Base-by-base conservation (phyloP, 2,329 filamentous ascomycete genomes). In the Calonectria henricotiae region DNA sequence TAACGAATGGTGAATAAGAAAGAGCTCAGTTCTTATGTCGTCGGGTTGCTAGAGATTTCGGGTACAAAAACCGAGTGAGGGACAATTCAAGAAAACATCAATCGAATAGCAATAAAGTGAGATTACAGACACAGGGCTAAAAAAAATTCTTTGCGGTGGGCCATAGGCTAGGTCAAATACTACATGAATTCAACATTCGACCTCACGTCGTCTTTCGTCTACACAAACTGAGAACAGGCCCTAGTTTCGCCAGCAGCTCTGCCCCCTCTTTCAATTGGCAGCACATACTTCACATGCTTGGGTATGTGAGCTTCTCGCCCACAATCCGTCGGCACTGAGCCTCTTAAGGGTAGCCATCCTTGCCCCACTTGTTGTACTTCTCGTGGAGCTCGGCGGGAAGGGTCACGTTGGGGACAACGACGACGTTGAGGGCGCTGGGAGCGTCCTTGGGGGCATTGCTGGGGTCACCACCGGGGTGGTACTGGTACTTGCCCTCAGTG, bases 291-390 rank as follows among this genome's bases (percentile, higher is more conserved):
- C 65, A 66, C 66, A 73, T 64, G 67, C 67, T 71, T 69, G 39
- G 61, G 66, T 65, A 66, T 71, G 65, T 65, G 47, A 25, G 41
- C 69, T 65, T 37, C 54, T 69, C 61, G 65, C 46, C 44, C 49
- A 65, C 63, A 39, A 64, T 37, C 41, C 44, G 64, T 32, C 68
- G 41, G 27, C 43, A 30, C 71, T 46, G 68, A 55, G 61, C 54
- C 62, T 35, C 70, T 82, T 87, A 94, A 77, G 83, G 83, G 86
- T 93, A 98, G 78, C 94, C 95, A 77, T 98, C 96, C 91, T 98
- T 98, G 85, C 96, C 96, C 91, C 94, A 98, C 89, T 99, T 99
- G 93, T 99, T 99, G 91, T 93, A 98, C 87, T 93, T 93, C 79
- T 99, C 96, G 87, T 99, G 96, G 75, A 98, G 90, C 80, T 92